Evolutionary conservation across 768 basidiomycete genomes (phyloP), one percentile per base, ranked within the genome.

Genomic region (Collybia mongolica): DNA sequence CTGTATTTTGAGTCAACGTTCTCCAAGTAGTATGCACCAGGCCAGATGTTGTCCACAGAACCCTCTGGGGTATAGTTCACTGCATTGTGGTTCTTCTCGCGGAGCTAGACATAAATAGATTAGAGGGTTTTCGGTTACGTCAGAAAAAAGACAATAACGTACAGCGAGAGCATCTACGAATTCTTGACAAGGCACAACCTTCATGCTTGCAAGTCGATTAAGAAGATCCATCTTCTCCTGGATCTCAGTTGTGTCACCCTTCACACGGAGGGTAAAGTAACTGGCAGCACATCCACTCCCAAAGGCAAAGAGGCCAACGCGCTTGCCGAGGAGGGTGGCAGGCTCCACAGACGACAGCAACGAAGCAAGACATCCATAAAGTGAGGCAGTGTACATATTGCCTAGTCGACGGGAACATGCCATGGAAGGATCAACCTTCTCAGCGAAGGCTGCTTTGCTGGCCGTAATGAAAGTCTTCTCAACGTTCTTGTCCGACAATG

Each of bases 371-470:
- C 93, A 94, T 39, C 93, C 94, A 65, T 95, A 98, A 9, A 99
- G 77, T 14, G 93, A 95, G 12, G 88, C 97, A 11, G 97, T 96
- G 80, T 99, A 98, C 88, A 94, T 96, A 83, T 99, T 98, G 12
- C 97, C 97, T 56, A 96, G 83, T 39, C 94, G 86, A 64, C 84
- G 82, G 22, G 94, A 93, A 74, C 87, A 89, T 49, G 85, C 83
- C 83, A 96, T 94, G 20, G 76, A 79, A 6, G 93, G 90, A 55
- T 83, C 83, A 17, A 93, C 88, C 63, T 86, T 85, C 54, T 79
- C 72, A 51, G 80, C 78, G 71, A 93, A 97, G 17, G 80, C 76
- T 6, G 78, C 68, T 65, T 93, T 92, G 49, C 88, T 86, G 49
- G 85, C 73, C n/a, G 69, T 71, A 43, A 97, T 81, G 72, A 99